These are phyloP conservation scores for Ophiostoma novo-ulmi DNA, from an alignment of 2,329 filamentous ascomycete genomes.

Conservation along the genomic window DNA sequence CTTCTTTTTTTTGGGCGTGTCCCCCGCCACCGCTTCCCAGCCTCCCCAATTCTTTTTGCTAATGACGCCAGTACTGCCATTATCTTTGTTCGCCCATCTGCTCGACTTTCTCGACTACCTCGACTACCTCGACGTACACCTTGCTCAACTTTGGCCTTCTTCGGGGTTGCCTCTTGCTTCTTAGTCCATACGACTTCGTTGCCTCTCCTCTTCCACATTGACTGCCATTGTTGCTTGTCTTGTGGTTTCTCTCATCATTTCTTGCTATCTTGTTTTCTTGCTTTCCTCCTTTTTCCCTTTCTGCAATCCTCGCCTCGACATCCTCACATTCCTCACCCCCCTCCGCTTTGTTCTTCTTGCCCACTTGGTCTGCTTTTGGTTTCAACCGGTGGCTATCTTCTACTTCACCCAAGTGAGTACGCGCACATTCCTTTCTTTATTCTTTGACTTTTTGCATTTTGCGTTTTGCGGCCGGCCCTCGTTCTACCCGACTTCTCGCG, in stretches of 20 bases:
- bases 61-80: conserved; percentile 25
- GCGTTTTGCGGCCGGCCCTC: background rate
- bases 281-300: conserved; percentile 4
- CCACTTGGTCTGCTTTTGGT: conserved; percentile 10
- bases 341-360: conserved; percentile 9
- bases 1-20: conserved; percentile 19
- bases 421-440: background rate
- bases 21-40: conserved; percentile 28
- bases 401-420: conserved; percentile 9
- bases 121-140: conserved; percentile 15
- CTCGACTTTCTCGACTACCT: conserved; percentile 11
- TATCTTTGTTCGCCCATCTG: conserved; percentile 20
- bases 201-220: conserved; percentile 3
- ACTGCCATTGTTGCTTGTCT: too few relatives aligned
- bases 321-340: conserved; percentile 11
- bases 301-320: background rate
- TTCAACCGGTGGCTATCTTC: conserved; percentile 11
- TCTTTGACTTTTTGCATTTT: background rate
- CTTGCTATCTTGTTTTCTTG: background rate
- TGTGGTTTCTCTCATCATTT: background rate
- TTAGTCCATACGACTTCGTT: background rate
- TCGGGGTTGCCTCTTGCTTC: conserved; percentile 20
- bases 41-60: conserved; percentile 27
- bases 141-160: conserved; percentile 14
- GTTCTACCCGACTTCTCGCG: background rate